Evolutionary conservation across 768 basidiomycete genomes (phyloP), one percentile per base, ranked within the genome.

Genomic region (Tricholomella constricta): DNA sequence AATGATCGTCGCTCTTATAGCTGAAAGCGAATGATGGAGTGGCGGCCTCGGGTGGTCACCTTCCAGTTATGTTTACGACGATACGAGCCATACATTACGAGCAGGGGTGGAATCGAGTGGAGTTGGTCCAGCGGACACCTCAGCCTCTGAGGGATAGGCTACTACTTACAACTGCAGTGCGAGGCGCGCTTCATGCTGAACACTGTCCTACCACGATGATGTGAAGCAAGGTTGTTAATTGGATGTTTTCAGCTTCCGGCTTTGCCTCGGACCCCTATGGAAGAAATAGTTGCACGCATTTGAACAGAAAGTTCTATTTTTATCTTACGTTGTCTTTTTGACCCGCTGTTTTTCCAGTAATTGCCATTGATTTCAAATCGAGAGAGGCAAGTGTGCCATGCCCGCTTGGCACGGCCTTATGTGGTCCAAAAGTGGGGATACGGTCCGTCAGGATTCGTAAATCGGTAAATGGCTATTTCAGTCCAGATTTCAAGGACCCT

Each of bases 1-100:
- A 64, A 91, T 92, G 90, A 92, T 92, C 63, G 85, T 90, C 29
- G 89, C 90, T 20, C 82, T 92, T 58, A 91, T 92, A 64, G 86
- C 89, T 52, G 88, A 88, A 63, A 86, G 84, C 69, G 85, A 87
- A 69, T 86, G 69, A 64, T 58, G 29, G 48, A 26, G 29, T 19
- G 31, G 23, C 52, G 20, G 29, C 15, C 9, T n/a, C 14, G 36
- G 45, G 44, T 45, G 22, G 9, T 14, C 40, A 35, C 37, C 6
- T 51, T 23, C 19, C 19, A 14, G 10, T 10, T 32, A 32, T 32
- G n/a, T 32, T 43, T 29, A 36, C 34, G 48, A 40, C 45, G 19
- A 32, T 40, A 43, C 38, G 41, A 50, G 37, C 35, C 52, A 41
- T 32, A 41, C 37, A 27, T 45, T 46, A 52, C 50, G 37, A 45